Conservation (phyloP, 306 rosid species). For the Citrullus mucosospermus region DNA sequence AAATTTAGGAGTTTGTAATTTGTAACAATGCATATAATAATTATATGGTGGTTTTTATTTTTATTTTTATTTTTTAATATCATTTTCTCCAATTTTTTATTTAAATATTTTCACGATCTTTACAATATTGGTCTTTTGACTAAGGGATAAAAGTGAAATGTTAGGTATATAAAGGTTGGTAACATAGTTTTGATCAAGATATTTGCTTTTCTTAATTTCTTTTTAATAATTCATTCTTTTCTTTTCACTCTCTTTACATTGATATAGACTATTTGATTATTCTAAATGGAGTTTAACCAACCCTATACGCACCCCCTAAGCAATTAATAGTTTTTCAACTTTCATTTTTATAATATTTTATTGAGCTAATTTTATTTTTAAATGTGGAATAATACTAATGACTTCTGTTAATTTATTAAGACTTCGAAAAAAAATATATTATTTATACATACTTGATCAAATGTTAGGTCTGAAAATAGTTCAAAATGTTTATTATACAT, state of each 20-base stretch:
- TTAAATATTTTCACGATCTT: too few species aligned
- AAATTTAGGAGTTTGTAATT: too few species aligned
- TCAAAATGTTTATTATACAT: too few species aligned
- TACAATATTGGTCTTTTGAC: neutral
- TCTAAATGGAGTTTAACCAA: neutral
- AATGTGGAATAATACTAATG: too few species aligned
- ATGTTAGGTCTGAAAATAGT: too few species aligned
- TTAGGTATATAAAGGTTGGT: neutral
- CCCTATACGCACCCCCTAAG: neutral
- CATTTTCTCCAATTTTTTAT: too few species aligned
- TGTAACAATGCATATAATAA: too few species aligned
- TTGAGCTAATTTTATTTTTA: neutral
- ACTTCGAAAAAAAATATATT: too few species aligned
- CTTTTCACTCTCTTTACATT: neutral
- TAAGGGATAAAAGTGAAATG: neutral
- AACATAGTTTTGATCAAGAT: neutral
- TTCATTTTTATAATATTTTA: neutral
- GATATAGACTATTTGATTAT: neutral
- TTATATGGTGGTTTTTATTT: too few species aligned
- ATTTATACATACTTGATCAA: too few species aligned
- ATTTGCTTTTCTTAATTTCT: neutral
- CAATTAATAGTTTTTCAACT: neutral
- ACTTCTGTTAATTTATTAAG: too few species aligned
- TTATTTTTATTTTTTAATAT: too few species aligned
- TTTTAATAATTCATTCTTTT: neutral